Base-by-base conservation (phyloP, 2,329 filamentous ascomycete genomes). In the Clonostachys byssicola region DNA sequence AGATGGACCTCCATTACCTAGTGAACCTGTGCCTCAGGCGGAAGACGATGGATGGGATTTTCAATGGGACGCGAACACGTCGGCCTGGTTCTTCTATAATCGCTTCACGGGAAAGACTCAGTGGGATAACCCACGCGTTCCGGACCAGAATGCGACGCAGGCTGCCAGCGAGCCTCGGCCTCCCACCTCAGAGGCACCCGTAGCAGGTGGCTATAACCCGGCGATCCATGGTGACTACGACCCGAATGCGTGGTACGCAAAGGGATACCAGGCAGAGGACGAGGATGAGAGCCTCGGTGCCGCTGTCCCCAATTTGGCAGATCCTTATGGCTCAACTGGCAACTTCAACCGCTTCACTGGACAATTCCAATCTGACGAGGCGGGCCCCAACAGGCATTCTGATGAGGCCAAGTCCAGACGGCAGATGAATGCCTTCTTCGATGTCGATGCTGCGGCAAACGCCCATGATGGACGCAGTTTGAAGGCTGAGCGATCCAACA, bases 151-250 rank as follows among this genome's bases (percentile, higher is more conserved):
- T 18, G 55, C 67, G 45, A 53, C 62, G 7, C 47, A 59, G n/a
- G 49, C 60, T 20, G 50, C 56, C 14, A 38, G 56, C 5, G 65
- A 51, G 40, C 65, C 56, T 56, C 67, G 55, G 34, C 59, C 57
- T 6, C 66, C 64, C 6, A 53, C 61, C 46, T 62, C 64, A 49
- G 65, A 68, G 51, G 63, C 48, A 45, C 70, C 56, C 42, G 70
- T 80, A 18, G 79, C 77, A 6, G 85, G 86, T 49, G 91, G 92
- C 51, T 99, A 99, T 71, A 96, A 97, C 62, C 94, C 94, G 2
- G 88, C 90, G 20, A 92, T 99, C 42, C 94, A 99, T 64, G 94
- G 94, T 56, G 88, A 92, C 70, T 99, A 96, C 72, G 94, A 99
- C 60, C 91, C 92, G 5, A 94, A 86, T 50, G 92, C 94, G n/a